Evolutionary conservation across 179 eudicot species (phyloP), one percentile per base, ranked within the genome.

Genomic region (Heliamphora pulchella): DNA sequence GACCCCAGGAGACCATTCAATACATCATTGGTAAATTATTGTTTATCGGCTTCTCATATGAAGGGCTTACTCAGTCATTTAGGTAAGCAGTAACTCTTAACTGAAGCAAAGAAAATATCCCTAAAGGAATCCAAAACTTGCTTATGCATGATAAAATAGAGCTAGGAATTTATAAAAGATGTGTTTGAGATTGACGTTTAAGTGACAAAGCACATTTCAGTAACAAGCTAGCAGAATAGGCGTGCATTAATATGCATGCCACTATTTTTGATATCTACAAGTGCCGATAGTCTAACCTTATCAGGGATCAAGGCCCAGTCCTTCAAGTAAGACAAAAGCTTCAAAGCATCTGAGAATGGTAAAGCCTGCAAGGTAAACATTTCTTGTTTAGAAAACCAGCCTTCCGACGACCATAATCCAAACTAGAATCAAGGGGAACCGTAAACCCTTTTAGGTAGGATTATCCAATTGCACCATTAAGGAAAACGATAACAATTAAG

Each of bases 261-360:
- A 75, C 77, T 74, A 39, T 39, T 74, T 74, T 41, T 39, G 0
- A 54, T 41, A 5, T 11, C 63, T 47, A 71, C 15, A 62, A 72
- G 70, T 46, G 69, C 71, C 64, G 58, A 78, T 51, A 8, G 50
- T 66, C 88, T 82, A 61, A 96, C 99, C 97, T 94, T 93, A 81
- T 91, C 96, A 57, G 90, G 88, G 81, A 85, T 79, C 44, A 83
- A 74, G 50, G 90, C 84, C 99, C 99, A 94, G 77, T 84, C 90
- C 79, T 89, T 88, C 82, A 96, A 85, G 83, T 88, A 92, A 54
- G 98, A 90, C 78, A 96, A 89, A 54, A 96, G 89, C 90, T 94
- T 92, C 67, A 96, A 87, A 81, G 97, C 97, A 92, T 96, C 99
- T 67, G 97, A 86, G 83, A 96, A 96, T 65, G 99, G 99, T 67